Base-by-base conservation (phyloP, 2,329 filamentous ascomycete species). In the Lachnellula arida region DNA sequence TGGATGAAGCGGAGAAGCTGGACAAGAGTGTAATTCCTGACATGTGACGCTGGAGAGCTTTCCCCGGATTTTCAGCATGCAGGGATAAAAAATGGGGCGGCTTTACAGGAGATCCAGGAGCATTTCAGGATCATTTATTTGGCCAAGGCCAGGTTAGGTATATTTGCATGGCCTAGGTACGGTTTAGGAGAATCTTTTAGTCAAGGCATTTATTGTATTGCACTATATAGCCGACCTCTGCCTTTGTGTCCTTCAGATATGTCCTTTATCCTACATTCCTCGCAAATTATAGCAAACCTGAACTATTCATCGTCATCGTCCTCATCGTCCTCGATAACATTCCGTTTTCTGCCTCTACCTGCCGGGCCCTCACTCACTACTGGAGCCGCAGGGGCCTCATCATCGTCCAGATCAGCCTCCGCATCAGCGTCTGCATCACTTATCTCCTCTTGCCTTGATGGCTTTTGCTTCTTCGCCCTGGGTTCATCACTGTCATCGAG, bases 291-390 rank as follows among this genome's bases (percentile, higher is more conserved):
- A 3, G 23, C 28, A 47, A 12, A 7, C 44, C 15, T 22, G 9
- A 15, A 25, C 44, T 47, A 28, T 12, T 14, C 44, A 34, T 70
- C 65, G 50, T 78, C 76, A 44, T 78, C 76, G 43, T 83, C 81
- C 42, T 85, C 82, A 54, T 85, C 81, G 53, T 85, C 82, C 53
- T 84, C 81, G 56, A 86, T 75, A 60, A 86, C 76, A 61, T 81
- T 78, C 57, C 82, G 76, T 66, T 81, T 78, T 50, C 76, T 73
- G 57, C 77, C 70, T 54, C 79, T 67, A 19, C 60, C 64, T 46
- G 60, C 54, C 35, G 74, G 37, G 72, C 70, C 53, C 69, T 68
- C 64, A 57, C 63, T 62, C 75, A 74, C 22, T 43, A 68, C 67
- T 5, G 68, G 64, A 9, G 69, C 61, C 42, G 71, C 67, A 54